phyloP scores from a whole-genome alignment of 2,329 filamentous ascomycete species.

The Rhynchosporium agropyri region DNA sequence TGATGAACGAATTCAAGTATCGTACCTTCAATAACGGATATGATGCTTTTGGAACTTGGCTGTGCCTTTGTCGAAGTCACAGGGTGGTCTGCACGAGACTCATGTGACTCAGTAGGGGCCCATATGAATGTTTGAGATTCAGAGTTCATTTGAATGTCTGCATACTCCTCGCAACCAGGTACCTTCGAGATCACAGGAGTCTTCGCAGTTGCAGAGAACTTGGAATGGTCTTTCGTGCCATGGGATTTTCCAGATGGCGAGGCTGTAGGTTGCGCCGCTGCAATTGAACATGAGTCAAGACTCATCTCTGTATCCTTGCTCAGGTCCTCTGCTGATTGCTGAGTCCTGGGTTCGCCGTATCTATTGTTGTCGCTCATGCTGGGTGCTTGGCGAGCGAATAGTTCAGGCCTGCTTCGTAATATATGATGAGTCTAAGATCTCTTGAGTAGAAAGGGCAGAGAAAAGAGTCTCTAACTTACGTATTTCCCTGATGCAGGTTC shows the following conservation, averaged over 20 bases:
- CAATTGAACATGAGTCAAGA: neutral
- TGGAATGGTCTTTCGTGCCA: neutral
- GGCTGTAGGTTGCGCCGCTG: neutral
- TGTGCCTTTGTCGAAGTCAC: neutral
- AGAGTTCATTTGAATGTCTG: neutral
- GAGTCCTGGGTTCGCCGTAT: neutral
- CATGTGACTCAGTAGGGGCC: neutral
- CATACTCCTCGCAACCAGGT: no score
- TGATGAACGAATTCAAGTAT: neutral
- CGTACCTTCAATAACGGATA: neutral
- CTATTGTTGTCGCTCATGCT: constrained; percentile 1
- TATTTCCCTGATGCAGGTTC: neutral
- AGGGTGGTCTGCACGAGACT: neutral
- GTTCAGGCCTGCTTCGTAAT: neutral
- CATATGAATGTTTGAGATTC: neutral
- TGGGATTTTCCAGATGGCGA: neutral
- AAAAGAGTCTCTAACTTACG: neutral
- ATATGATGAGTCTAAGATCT: neutral
- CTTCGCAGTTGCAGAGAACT: no score
- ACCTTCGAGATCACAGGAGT: no score
- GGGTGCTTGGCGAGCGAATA: neutral
- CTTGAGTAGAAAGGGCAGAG: neutral
- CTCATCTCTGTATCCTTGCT: neutral
- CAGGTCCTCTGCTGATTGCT: neutral
- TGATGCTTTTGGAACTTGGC: neutral